A percentile compares a stretch with the other conserved stretches of the same genome.
These are phyloP conservation scores for Atkinsonella texensis DNA, from an alignment of 2,329 filamentous ascomycete species.

Conservation along the genomic window DNA sequence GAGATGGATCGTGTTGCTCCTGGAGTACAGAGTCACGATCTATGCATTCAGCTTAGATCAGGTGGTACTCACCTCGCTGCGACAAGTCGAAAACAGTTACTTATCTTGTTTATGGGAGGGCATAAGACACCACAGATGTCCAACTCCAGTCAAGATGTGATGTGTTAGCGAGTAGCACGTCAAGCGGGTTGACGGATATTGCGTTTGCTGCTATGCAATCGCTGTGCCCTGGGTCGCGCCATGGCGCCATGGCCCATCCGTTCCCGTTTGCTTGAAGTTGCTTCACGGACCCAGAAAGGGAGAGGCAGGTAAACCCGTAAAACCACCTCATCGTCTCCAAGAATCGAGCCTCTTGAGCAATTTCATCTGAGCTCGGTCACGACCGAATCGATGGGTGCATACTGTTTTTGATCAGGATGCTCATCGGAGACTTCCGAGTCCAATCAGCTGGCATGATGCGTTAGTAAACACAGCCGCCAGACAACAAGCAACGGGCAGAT, in stretches of 20 bases:
- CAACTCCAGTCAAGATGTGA: neutral
- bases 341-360: neutral
- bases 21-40: neutral
- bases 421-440: neutral
- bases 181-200: neutral
- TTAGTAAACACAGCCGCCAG: neutral
- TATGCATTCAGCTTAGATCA: conserved; percentile 4
- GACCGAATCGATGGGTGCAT: neutral
- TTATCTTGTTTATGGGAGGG: neutral
- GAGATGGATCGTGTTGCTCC: neutral
- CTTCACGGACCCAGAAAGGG: neutral
- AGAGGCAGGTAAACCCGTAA: neutral
- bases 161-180: too few relatives aligned
- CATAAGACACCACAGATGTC: neutral
- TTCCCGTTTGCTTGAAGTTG: neutral
- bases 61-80: conserved; percentile 4
- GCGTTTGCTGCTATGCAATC: neutral
- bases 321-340: neutral
- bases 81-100: neutral
- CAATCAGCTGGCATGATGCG: neutral
- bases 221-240: too few relatives aligned
- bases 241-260: neutral
- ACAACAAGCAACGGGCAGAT: neutral
- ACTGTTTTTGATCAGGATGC: neutral
- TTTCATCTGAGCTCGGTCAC: neutral